Evolutionary conservation across 2,329 filamentous ascomycete species (phyloP).

Genomic region (Elsinoe perseae): DNA sequence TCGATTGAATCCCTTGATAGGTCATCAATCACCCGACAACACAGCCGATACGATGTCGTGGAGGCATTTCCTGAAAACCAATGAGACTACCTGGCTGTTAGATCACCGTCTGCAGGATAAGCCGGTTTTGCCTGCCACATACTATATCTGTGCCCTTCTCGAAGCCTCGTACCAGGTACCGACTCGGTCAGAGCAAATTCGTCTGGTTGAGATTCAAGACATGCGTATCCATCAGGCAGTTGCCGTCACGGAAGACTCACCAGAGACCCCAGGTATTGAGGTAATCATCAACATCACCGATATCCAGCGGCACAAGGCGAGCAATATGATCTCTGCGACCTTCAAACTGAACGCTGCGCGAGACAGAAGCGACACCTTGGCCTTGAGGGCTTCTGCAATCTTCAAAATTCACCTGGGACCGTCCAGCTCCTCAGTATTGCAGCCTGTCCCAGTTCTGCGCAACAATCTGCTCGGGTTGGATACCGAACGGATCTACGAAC

Average conservation of each 20-base stretch:
- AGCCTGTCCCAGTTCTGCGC: not conserved
- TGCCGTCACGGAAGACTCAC: not conserved
- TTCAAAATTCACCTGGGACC: not conserved
- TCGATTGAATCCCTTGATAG: conserved; percentile 10
- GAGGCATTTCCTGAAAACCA: conserved; percentile 24
- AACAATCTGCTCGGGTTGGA: not conserved
- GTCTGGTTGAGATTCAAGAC: not conserved
- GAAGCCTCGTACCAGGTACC: conserved; percentile 5
- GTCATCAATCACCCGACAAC: conserved; percentile 11
- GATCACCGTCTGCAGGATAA: conserved; percentile 28
- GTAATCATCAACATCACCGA: not conserved
- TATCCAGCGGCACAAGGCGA: not conserved
- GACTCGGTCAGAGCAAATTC: not conserved
- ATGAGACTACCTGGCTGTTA: conserved; percentile 28
- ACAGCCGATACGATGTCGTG: conserved; percentile 20
- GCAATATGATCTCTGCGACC: not conserved
- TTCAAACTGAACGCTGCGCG: not conserved
- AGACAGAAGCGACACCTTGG: not conserved
- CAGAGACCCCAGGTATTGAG: not conserved
- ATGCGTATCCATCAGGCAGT: not conserved
- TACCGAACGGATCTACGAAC: not conserved
- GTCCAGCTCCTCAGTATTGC: not conserved
- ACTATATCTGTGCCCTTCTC: conserved; percentile 35
- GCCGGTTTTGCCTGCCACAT: conserved; percentile 29
- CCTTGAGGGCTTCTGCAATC: not conserved